These are phyloP conservation scores for Hyphopichia homilentoma DNA, from an alignment of 805 yeast genomes.

Conservation along the genomic window DNA sequence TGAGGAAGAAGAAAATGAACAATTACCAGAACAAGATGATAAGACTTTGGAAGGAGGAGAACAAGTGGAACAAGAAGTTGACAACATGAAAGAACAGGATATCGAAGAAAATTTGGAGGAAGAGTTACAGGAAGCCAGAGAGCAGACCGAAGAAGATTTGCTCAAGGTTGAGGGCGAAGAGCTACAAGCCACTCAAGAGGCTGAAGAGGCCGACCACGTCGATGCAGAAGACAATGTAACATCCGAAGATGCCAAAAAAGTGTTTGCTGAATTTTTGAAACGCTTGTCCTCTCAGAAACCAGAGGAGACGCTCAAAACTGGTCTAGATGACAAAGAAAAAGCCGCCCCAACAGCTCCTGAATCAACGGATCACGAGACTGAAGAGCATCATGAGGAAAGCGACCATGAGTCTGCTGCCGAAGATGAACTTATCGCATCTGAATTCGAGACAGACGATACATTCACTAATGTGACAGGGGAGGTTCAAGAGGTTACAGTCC, in stretches of 20 bases:
- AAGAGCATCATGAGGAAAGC: background rate
- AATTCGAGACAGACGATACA: too few species aligned
- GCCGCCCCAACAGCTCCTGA: too few species aligned
- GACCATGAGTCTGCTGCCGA: background rate
- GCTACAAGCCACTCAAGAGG: constrained; percentile 4
- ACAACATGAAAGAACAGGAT: constrained; percentile 6
- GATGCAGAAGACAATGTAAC: constrained; percentile 20
- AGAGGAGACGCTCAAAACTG: too few species aligned
- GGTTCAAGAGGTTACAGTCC: too few species aligned
- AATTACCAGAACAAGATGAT: constrained; percentile 2
- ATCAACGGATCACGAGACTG: too few species aligned
- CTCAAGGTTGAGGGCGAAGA: too few species aligned
- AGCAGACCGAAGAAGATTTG: constrained; percentile 7
- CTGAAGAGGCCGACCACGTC: constrained; percentile 11
- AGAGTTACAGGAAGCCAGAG: constrained; percentile 6
- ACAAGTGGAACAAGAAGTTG: constrained; percentile 6
- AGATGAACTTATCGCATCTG: too few species aligned
- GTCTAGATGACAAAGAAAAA: too few species aligned
- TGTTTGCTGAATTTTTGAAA: too few species aligned
- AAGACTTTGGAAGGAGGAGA: constrained; percentile 6
- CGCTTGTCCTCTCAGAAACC: too few species aligned
- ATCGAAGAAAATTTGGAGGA: constrained; percentile 6
- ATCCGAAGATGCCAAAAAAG: too few species aligned
- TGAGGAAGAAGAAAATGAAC: constrained; percentile 5
- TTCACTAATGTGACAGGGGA: too few species aligned